These are phyloP conservation scores for Aspergillus floridensis DNA, from an alignment of 2,329 filamentous ascomycete genomes.

Conservation along the genomic window DNA sequence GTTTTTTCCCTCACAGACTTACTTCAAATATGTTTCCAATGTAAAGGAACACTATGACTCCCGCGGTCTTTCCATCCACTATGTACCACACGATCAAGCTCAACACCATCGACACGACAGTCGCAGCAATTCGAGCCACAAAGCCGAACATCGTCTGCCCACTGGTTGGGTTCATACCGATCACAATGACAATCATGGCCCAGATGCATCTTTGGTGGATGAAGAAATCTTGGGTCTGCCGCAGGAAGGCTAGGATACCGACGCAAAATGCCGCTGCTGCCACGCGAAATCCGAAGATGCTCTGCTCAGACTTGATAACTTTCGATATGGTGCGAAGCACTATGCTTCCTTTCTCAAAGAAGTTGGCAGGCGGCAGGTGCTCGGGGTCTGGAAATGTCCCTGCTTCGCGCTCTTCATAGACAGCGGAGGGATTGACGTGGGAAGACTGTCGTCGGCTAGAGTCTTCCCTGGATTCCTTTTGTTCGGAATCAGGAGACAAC, in stretches of 20 bases:
- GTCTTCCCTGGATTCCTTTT: slow-evolving; percentile 3
- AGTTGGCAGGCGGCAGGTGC: slow-evolving; percentile 63
- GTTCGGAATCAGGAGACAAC: slow-evolving; percentile 28
- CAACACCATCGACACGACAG: slow-evolving; percentile 59
- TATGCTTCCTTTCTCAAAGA: slow-evolving; percentile 62
- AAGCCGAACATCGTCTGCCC: slow-evolving; percentile 70
- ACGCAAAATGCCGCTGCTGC: slow-evolving; percentile 70
- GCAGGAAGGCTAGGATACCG: slow-evolving; percentile 64
- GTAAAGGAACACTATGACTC: slow-evolving; percentile 67
- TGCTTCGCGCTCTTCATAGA: slow-evolving; percentile 53
- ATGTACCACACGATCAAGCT: slow-evolving; percentile 71
- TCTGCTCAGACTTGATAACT: slow-evolving; percentile 63
- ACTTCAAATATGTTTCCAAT: slow-evolving; percentile 59
- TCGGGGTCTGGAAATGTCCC: slow-evolving; percentile 58
- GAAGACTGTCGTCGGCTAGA: slow-evolving; percentile 18
- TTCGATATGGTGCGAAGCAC: slow-evolving; percentile 54
- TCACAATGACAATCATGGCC: slow-evolving; percentile 72
- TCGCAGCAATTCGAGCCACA: slow-evolving; percentile 62
- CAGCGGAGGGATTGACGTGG: slow-evolving; percentile 41
- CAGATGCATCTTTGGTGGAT: slow-evolving; percentile 67
- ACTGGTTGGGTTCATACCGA: slow-evolving; percentile 65
- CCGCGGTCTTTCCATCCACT: slow-evolving; percentile 58
- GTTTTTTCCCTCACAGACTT: background rate
- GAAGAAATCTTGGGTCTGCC: slow-evolving; percentile 64
- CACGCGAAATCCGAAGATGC: slow-evolving; percentile 66